phyloP scores from a whole-genome alignment of 2,329 filamentous ascomycete species.

The Cladosporium sp. region DNA sequence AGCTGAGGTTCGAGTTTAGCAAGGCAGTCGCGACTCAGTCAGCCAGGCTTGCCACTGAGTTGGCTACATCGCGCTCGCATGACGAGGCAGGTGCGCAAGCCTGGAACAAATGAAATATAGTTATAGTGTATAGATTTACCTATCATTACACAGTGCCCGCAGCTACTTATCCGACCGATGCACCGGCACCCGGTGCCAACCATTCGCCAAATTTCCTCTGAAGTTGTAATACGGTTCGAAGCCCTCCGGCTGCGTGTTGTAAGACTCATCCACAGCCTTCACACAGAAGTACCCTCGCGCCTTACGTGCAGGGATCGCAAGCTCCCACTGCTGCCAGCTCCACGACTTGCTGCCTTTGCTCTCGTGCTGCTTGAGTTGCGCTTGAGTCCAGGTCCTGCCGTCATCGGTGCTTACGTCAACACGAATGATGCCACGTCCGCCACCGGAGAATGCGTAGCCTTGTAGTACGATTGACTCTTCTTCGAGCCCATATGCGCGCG shows the following conservation, averaged over 20 bases:
- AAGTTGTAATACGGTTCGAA: slow-evolving; percentile 65
- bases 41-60: background rate
- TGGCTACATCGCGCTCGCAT: background rate
- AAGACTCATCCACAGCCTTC: slow-evolving; percentile 67
- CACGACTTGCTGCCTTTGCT: slow-evolving; percentile 55
- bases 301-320: slow-evolving; percentile 43
- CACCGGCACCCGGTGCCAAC: slow-evolving; percentile 62
- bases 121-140: background rate
- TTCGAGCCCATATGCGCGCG: slow-evolving; percentile 9
- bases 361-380: slow-evolving; percentile 58
- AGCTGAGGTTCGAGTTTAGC: background rate
- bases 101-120: background rate
- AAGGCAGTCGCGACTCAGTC: background rate
- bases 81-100: background rate
- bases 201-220: slow-evolving; percentile 66
- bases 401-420: slow-evolving; percentile 68
- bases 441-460: slow-evolving; percentile 70
- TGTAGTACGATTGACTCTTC: slow-evolving; percentile 43
- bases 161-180: background rate
- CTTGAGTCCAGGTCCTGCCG: slow-evolving; percentile 66
- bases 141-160: background rate
- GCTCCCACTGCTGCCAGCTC: slow-evolving; percentile 68
- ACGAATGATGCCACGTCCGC: slow-evolving; percentile 64
- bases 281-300: slow-evolving; percentile 57
- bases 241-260: slow-evolving; percentile 67